These are phyloP conservation scores for Trichophyton mentagrophytes DNA, from an alignment of 2,329 filamentous ascomycete genomes.

Conservation along the genomic window DNA sequence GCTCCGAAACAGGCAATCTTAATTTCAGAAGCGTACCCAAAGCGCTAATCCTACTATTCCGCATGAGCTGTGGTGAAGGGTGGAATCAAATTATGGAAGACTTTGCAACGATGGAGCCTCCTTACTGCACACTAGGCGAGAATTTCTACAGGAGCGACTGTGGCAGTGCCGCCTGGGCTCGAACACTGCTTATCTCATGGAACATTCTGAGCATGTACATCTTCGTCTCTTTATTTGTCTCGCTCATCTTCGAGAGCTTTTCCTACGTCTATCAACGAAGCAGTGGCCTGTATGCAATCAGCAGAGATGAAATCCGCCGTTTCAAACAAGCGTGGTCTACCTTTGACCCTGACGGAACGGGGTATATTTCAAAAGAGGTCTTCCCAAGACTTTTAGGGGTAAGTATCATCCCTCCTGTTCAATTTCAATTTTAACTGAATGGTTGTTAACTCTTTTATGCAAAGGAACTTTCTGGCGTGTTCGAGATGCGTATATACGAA, in stretches of 20 bases:
- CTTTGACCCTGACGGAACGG: constrained; percentile 80
- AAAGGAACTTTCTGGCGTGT: constrained; percentile 80
- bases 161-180: constrained; percentile 78
- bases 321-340: constrained; percentile 99
- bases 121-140: constrained; percentile 60
- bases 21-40: constrained; percentile 94
- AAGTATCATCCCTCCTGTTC: constrained; percentile 20
- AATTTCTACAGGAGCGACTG: constrained; percentile 84
- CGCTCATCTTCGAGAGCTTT: constrained; percentile 97
- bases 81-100: constrained; percentile 98
- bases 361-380: constrained; percentile 77
- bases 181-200: constrained; percentile 85
- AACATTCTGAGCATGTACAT: constrained; percentile 99
- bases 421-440: not conserved
- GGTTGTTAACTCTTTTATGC: not conserved
- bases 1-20: constrained; percentile 58
- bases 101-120: constrained; percentile 65
- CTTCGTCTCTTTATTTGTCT: constrained; percentile 96
- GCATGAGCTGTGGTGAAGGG: constrained; percentile 84
- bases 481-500: constrained; percentile 94
- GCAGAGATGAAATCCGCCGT: constrained; percentile 81
- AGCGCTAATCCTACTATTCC: constrained; percentile 82
- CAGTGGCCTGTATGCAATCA: constrained; percentile 79
- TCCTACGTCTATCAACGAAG: constrained; percentile 97
- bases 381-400: constrained; percentile 79